Evolutionary conservation across 2,329 filamentous ascomycete species (phyloP), one percentile per base, ranked within the genome.

Genomic region (Cercospora sp.): DNA sequence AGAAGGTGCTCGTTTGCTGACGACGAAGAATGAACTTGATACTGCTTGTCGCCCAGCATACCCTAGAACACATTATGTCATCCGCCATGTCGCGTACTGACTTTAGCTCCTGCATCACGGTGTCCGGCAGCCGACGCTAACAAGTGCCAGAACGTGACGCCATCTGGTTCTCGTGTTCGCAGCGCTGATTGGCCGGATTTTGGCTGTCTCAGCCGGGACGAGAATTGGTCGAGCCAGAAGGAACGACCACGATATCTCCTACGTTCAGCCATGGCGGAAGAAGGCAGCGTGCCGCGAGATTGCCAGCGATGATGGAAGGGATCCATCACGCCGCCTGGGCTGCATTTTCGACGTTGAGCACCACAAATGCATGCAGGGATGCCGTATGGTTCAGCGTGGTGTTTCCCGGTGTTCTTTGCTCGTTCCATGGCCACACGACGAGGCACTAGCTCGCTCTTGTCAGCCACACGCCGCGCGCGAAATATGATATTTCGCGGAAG

Each of bases 211-310:
- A 61, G 24, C 34, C 59, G 34, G 37, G 40, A 51, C 59, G 59
- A 61, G 37, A 45, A 61, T 28, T 12, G 26, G 30, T 49, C 40
- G 59, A 45, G 30, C 40, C 37, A 32, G 16, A 34, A n/a, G 26
- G 9, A 13, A 7, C 18, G 55, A 34, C 26, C 26, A 58, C 53
- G 16, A 58, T 58, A 51, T 28, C 21, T 28, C 13, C 40, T 6
- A n/a, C 2, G 21, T 43, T 61, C 34, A 61, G 60, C 60, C 61
- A 63, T 4, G 28, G 24, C 61, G 61, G 61, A 63, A 53, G 13
- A n/a, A n/a, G 10, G 26, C 13, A 18, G 61, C 21, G 26, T 51
- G 60, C 60, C 60, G 60, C n/a, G 40, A 62, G 40, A 32, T 32
- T 58, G 53, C 13, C 53, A 18, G 16, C 53, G 26, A 7, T 51